Percentiles rank a stretch among this genome's conserved stretches.
phyloP scores from a whole-genome alignment of 1,284 basidiomycete genomes.

The Leccinum ponderosum region DNA sequence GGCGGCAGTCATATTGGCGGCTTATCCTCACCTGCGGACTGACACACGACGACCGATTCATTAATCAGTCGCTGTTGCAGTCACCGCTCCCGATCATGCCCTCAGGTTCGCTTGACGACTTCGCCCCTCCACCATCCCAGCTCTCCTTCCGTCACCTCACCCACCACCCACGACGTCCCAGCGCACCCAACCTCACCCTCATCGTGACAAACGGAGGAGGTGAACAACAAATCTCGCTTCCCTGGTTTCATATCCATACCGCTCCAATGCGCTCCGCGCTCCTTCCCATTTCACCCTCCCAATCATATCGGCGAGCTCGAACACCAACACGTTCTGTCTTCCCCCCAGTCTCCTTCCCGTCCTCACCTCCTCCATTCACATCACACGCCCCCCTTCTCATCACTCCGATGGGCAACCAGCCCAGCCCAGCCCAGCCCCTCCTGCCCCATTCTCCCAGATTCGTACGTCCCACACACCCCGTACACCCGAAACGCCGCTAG shows the following conservation, averaged over 20 bases:
- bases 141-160: constrained; percentile 48
- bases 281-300: constrained; percentile 51
- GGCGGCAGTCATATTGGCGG: no score
- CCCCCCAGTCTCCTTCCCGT: constrained; percentile 60
- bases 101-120: constrained; percentile 42
- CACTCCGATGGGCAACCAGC: constrained; percentile 36
- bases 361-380: constrained; percentile 57
- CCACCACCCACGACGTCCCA: constrained; percentile 57
- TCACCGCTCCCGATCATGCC: constrained; percentile 43
- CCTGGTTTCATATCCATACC: constrained; percentile 59
- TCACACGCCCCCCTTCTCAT: constrained; percentile 48
- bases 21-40: no score
- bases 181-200: constrained; percentile 58
- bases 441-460: constrained; percentile 37
- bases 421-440: constrained; percentile 12
- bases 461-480: constrained; percentile 43
- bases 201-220: constrained; percentile 51
- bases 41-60: no score
- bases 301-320: constrained; percentile 18
- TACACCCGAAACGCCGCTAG: constrained; percentile 52
- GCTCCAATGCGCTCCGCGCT: constrained; percentile 53
- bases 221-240: constrained; percentile 44
- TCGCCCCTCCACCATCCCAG: constrained; percentile 64
- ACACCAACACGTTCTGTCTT: constrained; percentile 39
- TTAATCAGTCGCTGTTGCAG: constrained; percentile 10